Percentiles rank a stretch among this genome's conserved stretches.
Evolutionary conservation across 1,284 basidiomycete species (phyloP).

Genomic region (Trametes versicolor): DNA sequence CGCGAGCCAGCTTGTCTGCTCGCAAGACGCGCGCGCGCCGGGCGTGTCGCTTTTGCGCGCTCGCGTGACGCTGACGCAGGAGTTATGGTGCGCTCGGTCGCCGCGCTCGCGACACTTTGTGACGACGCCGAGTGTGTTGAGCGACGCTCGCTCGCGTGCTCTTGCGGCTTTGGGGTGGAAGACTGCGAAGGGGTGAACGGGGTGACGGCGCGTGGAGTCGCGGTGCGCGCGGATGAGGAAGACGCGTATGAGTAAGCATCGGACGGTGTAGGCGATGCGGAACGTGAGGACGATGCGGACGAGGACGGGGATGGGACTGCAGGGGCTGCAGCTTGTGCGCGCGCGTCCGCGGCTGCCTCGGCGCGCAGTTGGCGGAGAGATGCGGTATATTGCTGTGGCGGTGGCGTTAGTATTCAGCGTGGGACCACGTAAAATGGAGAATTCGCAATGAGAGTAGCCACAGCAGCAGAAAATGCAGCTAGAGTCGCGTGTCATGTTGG

Average conservation of each 20-base stretch:
- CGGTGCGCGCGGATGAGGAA: slow-evolving; percentile 44
- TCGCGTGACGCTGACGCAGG: slow-evolving; percentile 30
- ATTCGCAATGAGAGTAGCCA: too few species aligned
- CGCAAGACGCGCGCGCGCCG: slow-evolving; percentile 8
- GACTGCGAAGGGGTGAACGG: slow-evolving; percentile 37
- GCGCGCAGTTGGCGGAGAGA: slow-evolving; percentile 37
- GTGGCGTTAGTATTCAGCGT: background rate
- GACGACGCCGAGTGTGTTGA: slow-evolving; percentile 38
- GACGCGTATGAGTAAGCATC: slow-evolving; percentile 46
- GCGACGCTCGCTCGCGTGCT: background rate
- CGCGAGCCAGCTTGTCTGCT: slow-evolving; percentile 12
- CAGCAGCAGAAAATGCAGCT: too few species aligned
- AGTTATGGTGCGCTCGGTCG: slow-evolving; percentile 44
- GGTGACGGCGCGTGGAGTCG: slow-evolving; percentile 42
- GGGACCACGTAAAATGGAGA: too few species aligned
- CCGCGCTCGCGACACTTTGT: slow-evolving; percentile 41
- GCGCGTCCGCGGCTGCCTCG: slow-evolving; percentile 31
- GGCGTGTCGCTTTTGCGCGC: slow-evolving; percentile 7
- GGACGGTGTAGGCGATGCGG: slow-evolving; percentile 58
- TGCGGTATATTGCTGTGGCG: slow-evolving; percentile 31
- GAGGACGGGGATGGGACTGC: slow-evolving; percentile 34
- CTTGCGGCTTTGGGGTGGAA: slow-evolving; percentile 20
- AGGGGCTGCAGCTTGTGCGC: slow-evolving; percentile 40
- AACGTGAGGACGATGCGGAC: slow-evolving; percentile 35
- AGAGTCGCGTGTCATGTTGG: too few species aligned